Base-by-base conservation (phyloP, 352 stramenopile species). In the Globisporangium mamillatum region DNA sequence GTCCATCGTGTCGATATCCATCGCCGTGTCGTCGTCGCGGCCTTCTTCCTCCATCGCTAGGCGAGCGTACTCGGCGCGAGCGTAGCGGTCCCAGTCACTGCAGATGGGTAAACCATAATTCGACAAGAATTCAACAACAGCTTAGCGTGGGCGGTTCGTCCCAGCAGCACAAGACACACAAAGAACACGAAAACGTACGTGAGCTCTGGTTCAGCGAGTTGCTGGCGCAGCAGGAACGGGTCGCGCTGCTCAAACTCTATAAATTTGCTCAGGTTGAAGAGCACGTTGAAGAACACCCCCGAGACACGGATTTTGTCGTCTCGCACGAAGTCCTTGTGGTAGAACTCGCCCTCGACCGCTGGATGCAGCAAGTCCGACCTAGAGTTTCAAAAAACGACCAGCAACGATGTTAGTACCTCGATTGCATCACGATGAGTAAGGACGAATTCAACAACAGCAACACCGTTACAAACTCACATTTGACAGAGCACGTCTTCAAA, bases 221-320 rank as follows among this genome's bases (percentile, higher is more conserved):
- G 88, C 73, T 99, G 96, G 50, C 97, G 92, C 72, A 99, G 86
- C 44, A 98, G 80, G 78, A 99, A 99, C 20, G 97, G 97, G 79
- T 99, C 98, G 24, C 97, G 86, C 75, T 98, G 93, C 81, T 99
- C 98, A 78, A 99, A 99, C 65, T 97, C 89, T 54, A 99, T 97
- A 66, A 99, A 99, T 76, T 99, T 99, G 91, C 98, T 99, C 46
- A 99, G 81, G 79, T 99, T 99, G 86, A 99, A 99, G 25, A 99
- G 84, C 38, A 98, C 97, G 81, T 99, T 98, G 81, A 99, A 99
- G 57, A 99, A 94, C 27, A 98, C 96, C 24, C 98, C 98, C 0
- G 94, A 95, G 24, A 99, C 76, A 41, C 88, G 87, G 60, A 96
- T 94, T 73, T 94, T 94, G 76, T 96, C 88, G 18, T 85, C 76